phyloP scores from a whole-genome alignment of 148 eudicot genomes.

The Vaccinium darrowii region DNA sequence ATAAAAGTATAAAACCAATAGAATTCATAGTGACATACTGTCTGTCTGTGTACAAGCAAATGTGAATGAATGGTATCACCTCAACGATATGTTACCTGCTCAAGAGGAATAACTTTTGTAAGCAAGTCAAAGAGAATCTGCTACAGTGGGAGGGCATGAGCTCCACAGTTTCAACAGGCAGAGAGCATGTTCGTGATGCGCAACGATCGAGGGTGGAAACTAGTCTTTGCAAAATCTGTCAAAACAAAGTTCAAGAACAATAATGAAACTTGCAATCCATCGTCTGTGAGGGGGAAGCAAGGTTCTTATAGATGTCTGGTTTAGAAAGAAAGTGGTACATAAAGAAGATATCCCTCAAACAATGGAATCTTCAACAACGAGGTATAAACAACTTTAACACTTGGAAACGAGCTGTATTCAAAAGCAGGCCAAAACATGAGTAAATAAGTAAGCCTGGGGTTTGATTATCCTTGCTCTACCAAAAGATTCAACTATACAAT shows the following conservation, averaged over 20 bases:
- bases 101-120: conserved; percentile 78
- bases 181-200: conserved; percentile 90
- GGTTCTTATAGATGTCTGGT: conserved; percentile 1
- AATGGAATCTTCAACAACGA: not conserved
- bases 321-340: not conserved
- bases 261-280: conserved; percentile 1
- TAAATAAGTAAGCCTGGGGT: conserved; percentile 5
- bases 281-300: not conserved
- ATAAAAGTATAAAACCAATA: not conserved
- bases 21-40: not conserved
- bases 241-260: conserved; percentile 1
- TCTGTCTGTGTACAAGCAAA: not conserved
- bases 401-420: not conserved
- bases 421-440: conserved; percentile 5
- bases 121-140: conserved; percentile 87
- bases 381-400: not conserved
- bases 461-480: not conserved
- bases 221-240: conserved; percentile 73
- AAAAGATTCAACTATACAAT: not conserved
- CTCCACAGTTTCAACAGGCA: conserved; percentile 91
- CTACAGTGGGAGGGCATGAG: conserved; percentile 96
- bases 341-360: not conserved
- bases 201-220: conserved; percentile 89
- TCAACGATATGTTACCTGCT: conserved; percentile 49
- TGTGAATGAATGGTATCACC: not conserved